Percentiles rank a stretch among this genome's conserved stretches.
Evolutionary conservation across 371 early-diverging fungal genomes (phyloP).

Genomic region (Mucor lusitanicus): DNA sequence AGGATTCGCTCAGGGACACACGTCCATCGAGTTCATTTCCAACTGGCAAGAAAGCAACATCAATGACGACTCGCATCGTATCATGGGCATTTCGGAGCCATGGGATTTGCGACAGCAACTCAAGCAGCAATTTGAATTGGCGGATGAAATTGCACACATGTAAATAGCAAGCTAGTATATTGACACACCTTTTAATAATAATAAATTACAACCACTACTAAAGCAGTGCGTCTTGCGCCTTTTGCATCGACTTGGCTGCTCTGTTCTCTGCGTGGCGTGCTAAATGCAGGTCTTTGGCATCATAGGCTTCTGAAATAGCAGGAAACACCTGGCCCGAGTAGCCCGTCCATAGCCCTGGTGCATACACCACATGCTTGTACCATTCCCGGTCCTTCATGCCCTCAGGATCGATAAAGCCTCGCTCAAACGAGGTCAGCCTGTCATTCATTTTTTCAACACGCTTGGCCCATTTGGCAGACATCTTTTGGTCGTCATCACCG

Average conservation of each 20-base stretch:
- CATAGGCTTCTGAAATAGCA: constrained; percentile 52
- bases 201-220: background rate
- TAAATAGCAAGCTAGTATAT: background rate
- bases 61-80: background rate
- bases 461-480: constrained; percentile 25
- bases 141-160: background rate
- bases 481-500: constrained; percentile 2
- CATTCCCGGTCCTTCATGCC: constrained; percentile 61
- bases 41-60: constrained; percentile 6
- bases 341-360: constrained; percentile 60
- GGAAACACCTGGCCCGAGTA: constrained; percentile 57
- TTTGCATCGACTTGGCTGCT: constrained; percentile 24
- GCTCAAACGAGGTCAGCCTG: constrained; percentile 52
- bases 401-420: constrained; percentile 56
- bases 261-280: constrained; percentile 26
- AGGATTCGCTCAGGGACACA: background rate
- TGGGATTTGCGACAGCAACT: constrained; percentile 10
- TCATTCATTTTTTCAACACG: constrained; percentile 39
- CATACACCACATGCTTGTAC: constrained; percentile 66
- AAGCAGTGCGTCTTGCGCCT: constrained; percentile 11
- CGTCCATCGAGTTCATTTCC: background rate
- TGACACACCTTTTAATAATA: background rate
- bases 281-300: constrained; percentile 26
- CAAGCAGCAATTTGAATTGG: background rate
- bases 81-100: background rate